These are phyloP conservation scores for Cephaloascus fragrans DNA, from an alignment of 805 yeast genomes.

Conservation along the genomic window DNA sequence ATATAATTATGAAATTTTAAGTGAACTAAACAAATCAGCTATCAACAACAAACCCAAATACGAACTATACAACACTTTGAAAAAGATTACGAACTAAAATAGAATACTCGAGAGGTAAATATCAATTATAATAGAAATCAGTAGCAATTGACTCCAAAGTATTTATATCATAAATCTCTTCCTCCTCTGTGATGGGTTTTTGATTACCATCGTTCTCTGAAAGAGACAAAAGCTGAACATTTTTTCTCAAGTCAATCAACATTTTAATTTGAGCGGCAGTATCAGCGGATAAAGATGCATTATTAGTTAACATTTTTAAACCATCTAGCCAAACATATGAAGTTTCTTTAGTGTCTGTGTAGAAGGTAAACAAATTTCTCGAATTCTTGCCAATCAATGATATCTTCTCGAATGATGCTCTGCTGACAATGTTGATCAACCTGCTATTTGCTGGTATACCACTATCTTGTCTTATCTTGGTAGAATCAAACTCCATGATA, in stretches of 20 bases:
- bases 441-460: constrained; percentile 30
- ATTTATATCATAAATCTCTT: constrained; percentile 10
- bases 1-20: too few relatives aligned
- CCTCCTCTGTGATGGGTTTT: constrained; percentile 4
- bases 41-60: too few relatives aligned
- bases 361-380: constrained; percentile 44
- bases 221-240: constrained; percentile 37
- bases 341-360: constrained; percentile 58
- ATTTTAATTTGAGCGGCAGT: constrained; percentile 33
- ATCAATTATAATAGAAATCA: constrained; percentile 13
- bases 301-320: constrained; percentile 37
- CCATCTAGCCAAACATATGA: constrained; percentile 78
- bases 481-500: constrained; percentile 40
- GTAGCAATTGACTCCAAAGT: constrained; percentile 11
- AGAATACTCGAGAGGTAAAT: neutral
- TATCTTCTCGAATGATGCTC: constrained; percentile 48
- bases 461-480: constrained; percentile 36
- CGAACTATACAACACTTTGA: too few relatives aligned
- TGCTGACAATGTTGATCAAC: constrained; percentile 47
- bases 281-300: constrained; percentile 24
- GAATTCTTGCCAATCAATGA: constrained; percentile 32
- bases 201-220: constrained; percentile 12
- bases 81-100: too few relatives aligned
- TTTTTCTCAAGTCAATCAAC: constrained; percentile 33
- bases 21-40: neutral